Base-by-base conservation (phyloP, 352 stramenopile species). In the Globisporangium nagaii region DNA sequence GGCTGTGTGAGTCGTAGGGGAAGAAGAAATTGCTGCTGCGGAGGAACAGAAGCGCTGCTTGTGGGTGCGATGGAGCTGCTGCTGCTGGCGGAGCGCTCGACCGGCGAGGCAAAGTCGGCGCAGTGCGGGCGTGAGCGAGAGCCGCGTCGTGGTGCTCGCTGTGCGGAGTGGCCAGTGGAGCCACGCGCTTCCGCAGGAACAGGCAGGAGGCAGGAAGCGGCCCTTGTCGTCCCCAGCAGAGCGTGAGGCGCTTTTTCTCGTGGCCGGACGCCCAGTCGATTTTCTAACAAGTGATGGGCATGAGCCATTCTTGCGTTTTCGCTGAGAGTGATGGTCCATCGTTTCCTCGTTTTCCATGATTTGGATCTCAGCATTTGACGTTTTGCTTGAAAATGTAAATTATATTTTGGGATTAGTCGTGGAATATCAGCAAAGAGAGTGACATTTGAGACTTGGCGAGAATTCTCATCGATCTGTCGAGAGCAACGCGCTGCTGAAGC, bases 171-270 rank as follows among this genome's bases (percentile, higher is more conserved):
- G 31, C 27, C 43, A 50, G 12, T 37, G 27, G 43, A 50, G 27
- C 43, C n/a, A 36, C 43, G 19, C 27, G 20, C 41, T 32, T n/a
- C 11, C n/a, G 22, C 24, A 28, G 15, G 25, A 20, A 13, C n/a
- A n/a, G n/a, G n/a, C n/a, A n/a, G n/a, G n/a, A n/a, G n/a, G n/a
- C n/a, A n/a, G n/a, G n/a, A n/a, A n/a, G n/a, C n/a, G n/a, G n/a
- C 41, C 27, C 43, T 50, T 50, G 43, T 27, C 43, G 28, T 15
- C 27, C 25, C 25, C 25, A 36, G 42, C 10, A 12, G 27, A 13
- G 41, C 22, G 40, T 46, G 40, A 32, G 3, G 27, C 17, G n/a
- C 43, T 50, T 50, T 49, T 50, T 50, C 43, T 50, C 19, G 43
- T 50, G 43, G 43, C 10, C 37, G 24, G 36, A 15, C n/a, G 22